Evolutionary conservation across 75 land plant species (phyloP).

Genomic region (Sequoiadendron giganteum): DNA sequence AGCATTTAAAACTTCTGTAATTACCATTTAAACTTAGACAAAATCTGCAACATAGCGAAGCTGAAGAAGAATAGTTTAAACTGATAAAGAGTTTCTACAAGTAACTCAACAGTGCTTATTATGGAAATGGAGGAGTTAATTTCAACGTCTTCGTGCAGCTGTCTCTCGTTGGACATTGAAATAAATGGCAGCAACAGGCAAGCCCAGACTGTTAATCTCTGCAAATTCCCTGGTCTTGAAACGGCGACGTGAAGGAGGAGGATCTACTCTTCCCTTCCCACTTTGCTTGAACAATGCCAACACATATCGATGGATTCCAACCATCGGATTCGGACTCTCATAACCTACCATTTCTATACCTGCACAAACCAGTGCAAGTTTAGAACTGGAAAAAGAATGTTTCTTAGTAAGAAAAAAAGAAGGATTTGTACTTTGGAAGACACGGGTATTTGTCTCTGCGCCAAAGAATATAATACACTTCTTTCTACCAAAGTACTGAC

Average conservation of each 20-base stretch:
- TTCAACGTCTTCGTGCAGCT: conserved; percentile 14
- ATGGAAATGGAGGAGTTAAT: not conserved
- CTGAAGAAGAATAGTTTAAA: no score
- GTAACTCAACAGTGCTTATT: no score
- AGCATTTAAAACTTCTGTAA: no score
- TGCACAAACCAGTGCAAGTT: conserved; percentile 4
- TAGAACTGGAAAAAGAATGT: no score
- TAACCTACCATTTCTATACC: conserved; percentile 45
- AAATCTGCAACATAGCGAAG: no score
- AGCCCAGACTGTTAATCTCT: conserved; percentile 31
- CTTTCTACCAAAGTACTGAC: no score
- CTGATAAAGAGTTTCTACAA: no score
- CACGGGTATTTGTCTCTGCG: no score
- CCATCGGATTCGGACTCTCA: conserved; percentile 37
- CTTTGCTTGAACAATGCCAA: conserved; percentile 42
- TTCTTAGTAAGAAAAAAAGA: no score
- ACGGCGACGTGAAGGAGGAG: conserved; percentile 45
- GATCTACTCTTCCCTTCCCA: conserved; percentile 31
- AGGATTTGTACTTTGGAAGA: no score
- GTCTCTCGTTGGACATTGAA: conserved; percentile 53
- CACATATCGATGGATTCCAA: conserved; percentile 47
- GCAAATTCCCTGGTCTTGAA: conserved; percentile 53
- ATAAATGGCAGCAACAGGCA: conserved; percentile 54
- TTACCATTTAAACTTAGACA: no score
- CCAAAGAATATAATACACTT: no score